These are phyloP conservation scores for Saccharomycopsis malanga DNA, from an alignment of 805 yeast genomes.

Conservation along the genomic window DNA sequence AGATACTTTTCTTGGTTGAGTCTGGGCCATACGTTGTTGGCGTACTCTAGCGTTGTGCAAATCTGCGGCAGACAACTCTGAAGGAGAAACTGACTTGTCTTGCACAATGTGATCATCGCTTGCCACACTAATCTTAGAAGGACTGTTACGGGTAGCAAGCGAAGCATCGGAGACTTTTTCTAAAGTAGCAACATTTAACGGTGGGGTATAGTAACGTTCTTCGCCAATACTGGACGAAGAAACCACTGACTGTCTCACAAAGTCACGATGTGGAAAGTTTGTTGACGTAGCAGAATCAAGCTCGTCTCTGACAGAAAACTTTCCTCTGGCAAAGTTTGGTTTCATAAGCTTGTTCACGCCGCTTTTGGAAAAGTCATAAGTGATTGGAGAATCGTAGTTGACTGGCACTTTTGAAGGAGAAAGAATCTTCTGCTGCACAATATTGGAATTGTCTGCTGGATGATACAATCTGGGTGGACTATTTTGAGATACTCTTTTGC, in stretches of 20 bases:
- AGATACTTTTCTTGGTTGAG: neutral
- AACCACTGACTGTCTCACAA: constrained; percentile 12
- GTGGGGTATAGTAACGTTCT: constrained; percentile 14
- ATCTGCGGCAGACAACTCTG: neutral
- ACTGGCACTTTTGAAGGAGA: neutral
- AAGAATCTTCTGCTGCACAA: neutral
- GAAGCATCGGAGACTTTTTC: neutral
- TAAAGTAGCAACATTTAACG: neutral
- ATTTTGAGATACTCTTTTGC: neutral
- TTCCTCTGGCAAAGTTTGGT: neutral
- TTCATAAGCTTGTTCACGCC: neutral
- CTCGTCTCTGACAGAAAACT: neutral
- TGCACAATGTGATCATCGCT: neutral
- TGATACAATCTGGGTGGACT: no score
- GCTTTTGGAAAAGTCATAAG: constrained; percentile 11
- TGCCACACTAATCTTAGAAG: neutral
- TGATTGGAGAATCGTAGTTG: constrained; percentile 12
- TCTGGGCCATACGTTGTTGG: neutral
- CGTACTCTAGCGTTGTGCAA: neutral
- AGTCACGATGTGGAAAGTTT: neutral
- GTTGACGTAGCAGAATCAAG: neutral
- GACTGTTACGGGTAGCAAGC: neutral
- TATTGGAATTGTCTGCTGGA: neutral
- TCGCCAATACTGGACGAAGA: constrained; percentile 1
- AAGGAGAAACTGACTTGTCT: neutral